phyloP scores from a whole-genome alignment of 768 basidiomycete species.

The Cyclocybe cylindracea region DNA sequence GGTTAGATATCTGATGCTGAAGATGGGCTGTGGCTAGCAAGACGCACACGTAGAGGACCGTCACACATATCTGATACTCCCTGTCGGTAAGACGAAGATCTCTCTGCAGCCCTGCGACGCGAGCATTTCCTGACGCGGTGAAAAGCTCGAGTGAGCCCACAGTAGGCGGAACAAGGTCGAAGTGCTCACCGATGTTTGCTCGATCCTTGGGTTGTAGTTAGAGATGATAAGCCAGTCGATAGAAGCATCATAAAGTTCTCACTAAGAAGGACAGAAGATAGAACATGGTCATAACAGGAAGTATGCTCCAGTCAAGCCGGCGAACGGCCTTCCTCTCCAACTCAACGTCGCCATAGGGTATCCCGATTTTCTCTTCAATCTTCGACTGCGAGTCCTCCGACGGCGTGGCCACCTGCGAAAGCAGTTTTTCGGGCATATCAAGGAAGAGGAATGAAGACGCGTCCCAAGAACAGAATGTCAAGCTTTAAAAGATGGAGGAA shows the following conservation, averaged over 20 bases:
- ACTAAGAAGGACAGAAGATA: constrained; percentile 36
- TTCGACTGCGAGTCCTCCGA: neutral
- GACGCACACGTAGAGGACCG: constrained; percentile 29
- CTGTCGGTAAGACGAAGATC: constrained; percentile 39
- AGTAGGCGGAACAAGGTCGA: neutral
- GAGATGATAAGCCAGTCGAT: neutral
- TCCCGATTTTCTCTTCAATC: neutral
- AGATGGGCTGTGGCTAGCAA: neutral
- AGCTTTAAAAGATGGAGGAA: too few species aligned
- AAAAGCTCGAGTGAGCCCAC: neutral
- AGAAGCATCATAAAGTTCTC: constrained; percentile 1
- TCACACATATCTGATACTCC: constrained; percentile 37
- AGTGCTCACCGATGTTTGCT: constrained; percentile 30
- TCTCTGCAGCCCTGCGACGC: constrained; percentile 48
- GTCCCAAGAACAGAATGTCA: too few species aligned
- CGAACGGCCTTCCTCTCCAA: constrained; percentile 19
- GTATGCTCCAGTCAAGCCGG: constrained; percentile 24
- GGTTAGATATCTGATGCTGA: neutral
- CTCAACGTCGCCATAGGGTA: constrained; percentile 1
- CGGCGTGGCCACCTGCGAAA: neutral
- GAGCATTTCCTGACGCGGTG: constrained; percentile 38
- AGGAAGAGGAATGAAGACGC: too few species aligned
- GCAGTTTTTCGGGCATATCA: neutral
- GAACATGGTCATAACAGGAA: constrained; percentile 35
- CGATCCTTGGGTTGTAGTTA: constrained; percentile 25